Conservation (phyloP, 331 rosid genomes). For the Rosa hybrid region DNA sequence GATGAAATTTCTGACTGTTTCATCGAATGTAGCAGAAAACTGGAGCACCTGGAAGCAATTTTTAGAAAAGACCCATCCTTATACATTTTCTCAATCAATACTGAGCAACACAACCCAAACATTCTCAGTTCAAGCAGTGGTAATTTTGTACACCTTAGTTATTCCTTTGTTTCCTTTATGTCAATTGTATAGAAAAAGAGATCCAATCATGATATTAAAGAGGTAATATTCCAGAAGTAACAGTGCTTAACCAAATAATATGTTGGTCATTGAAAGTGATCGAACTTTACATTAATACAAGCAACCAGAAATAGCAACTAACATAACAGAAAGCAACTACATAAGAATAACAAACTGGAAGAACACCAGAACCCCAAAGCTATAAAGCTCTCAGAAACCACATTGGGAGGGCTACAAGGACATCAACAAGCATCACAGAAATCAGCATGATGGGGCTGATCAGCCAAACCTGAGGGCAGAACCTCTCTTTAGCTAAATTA, state of each 20-base stretch:
- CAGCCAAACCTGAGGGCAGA: neutral
- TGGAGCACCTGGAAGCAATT: constrained; percentile 50
- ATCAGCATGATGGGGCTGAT: neutral
- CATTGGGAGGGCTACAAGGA: no score
- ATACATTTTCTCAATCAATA: neutral
- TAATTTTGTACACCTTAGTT: neutral
- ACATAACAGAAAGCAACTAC: no score
- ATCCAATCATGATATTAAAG: neutral
- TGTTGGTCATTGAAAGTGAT: neutral
- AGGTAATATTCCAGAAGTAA: neutral
- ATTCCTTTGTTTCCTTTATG: neutral
- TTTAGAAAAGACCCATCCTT: neutral
- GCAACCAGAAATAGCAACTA: neutral
- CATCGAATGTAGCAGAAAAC: constrained; percentile 74
- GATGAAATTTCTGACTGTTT: constrained; percentile 52
- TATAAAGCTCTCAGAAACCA: no score
- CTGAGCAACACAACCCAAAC: neutral
- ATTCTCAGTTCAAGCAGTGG: neutral
- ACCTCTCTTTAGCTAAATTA: neutral
- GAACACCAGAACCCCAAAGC: no score
- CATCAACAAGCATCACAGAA: no score
- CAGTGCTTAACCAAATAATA: neutral
- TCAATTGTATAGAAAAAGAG: neutral
- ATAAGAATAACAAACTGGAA: no score
- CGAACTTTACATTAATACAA: neutral